Evolutionary conservation across 1,139 yeast genomes (phyloP), one percentile per base, ranked within the genome.

Genomic region (Geotrichum reessii): DNA sequence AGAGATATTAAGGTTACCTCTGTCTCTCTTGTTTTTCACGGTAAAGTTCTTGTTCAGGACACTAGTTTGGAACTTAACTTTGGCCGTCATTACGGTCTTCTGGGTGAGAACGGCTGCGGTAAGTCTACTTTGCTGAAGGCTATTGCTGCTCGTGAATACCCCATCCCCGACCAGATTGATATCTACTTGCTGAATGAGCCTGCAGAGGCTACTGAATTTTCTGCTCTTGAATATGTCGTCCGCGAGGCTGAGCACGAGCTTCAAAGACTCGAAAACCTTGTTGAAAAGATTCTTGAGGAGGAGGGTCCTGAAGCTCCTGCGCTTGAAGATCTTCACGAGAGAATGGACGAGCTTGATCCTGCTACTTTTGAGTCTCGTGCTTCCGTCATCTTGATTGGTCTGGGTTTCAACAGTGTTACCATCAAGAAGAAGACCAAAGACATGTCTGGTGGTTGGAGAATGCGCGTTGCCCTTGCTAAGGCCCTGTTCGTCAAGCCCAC

Each of bases 91-190:
- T 93, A 95, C 73, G 77, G 76, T 62, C 81, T 93, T 66, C 81
- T 95, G 69, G 99, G 99, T 73, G 98, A 92, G 77, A 93, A 93
- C 75, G 99, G 99, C 64, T 93, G 99, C 79, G 99, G 99, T 79
- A 93, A 93, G 76, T 91, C 98, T 50, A 93, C 99, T 33, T 85
- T 93, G 70, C 78, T 93, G 73, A 89, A 88, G 75, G 86, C 98
- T 48, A 76, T 95, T 69, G 97, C 98, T 62, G 95, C 96, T 59
- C 84, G 97, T 76, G 99, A 95, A 76, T 93, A 81, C 77, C 99
- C 99, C 60, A 81, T 93, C 68, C 98, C 99, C 53, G 95, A 86
- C 65, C 83, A 81, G 66, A 89, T 95, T 69, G 99, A 93, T 78
- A 81, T 93, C 63, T 93, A 93, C 73, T 79, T 93, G 67, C 81